Evolutionary conservation across 768 basidiomycete species (phyloP).

Genomic region (Lactarius deliciosus): DNA sequence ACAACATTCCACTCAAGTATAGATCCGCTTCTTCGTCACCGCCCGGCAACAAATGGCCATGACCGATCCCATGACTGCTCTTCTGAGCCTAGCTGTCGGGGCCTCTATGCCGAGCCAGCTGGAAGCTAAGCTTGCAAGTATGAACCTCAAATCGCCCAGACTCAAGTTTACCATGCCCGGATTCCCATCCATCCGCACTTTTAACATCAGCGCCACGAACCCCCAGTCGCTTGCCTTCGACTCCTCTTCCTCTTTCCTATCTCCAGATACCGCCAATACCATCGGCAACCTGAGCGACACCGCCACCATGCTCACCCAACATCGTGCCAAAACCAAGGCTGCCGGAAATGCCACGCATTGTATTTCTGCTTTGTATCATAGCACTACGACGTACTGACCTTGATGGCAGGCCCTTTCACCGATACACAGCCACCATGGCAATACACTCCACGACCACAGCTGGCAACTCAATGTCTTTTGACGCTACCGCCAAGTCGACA

Average conservation of each 20-base stretch:
- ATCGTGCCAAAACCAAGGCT: no score
- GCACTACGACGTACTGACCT: no score
- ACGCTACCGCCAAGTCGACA: no score
- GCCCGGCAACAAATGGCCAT: constrained; percentile 38
- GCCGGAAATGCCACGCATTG: no score
- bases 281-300: constrained; percentile 45
- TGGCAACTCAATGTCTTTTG: no score
- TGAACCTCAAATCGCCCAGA: constrained; percentile 82
- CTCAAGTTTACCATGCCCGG: constrained; percentile 72
- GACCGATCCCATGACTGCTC: constrained; percentile 79
- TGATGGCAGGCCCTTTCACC: no score
- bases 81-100: constrained; percentile 90
- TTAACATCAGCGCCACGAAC: constrained; percentile 47
- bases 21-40: constrained; percentile 53
- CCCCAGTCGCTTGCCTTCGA: constrained; percentile 77
- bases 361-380: no score
- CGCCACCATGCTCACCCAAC: no score
- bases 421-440: no score
- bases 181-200: constrained; percentile 77
- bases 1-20: constrained; percentile 94
- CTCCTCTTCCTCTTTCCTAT: constrained; percentile 59
- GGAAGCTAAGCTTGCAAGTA: constrained; percentile 86
- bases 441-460: no score
- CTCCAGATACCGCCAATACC: constrained; percentile 75
- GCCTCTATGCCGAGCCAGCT: constrained; percentile 96